Conservation (phyloP, 2,329 filamentous ascomycete genomes). For the Aspergillus vadensis region DNA sequence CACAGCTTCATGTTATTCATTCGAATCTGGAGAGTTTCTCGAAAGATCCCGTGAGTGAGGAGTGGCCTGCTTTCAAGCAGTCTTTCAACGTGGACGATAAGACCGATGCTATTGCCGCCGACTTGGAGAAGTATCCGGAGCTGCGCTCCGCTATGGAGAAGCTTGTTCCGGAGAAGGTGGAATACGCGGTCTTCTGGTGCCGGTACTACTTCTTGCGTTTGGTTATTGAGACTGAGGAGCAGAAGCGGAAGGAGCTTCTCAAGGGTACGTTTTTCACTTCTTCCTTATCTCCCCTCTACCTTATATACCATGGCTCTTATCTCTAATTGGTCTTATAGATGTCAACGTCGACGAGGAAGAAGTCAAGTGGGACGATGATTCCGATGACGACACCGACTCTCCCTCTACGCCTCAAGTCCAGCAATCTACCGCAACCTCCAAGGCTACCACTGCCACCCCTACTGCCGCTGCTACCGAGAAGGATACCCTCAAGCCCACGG, state of each 20-base stretch:
- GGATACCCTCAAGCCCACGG: conserved; percentile 61
- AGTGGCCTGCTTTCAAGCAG: conserved; percentile 73
- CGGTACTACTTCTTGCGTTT: conserved; percentile 94
- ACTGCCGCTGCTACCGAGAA: conserved; percentile 38
- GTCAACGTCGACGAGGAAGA: conserved; percentile 65
- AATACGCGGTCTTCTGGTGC: conserved; percentile 88
- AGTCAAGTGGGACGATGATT: conserved; percentile 71
- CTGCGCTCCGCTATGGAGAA: conserved; percentile 89
- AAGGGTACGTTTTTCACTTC: conserved; percentile 65
- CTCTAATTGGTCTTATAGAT: conserved; percentile 25
- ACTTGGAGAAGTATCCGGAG: conserved; percentile 85
- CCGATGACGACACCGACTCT: conserved; percentile 55
- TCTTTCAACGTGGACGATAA: conserved; percentile 79
- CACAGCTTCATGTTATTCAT: conserved; percentile 93
- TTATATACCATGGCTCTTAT: neutral
- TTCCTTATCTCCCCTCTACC: conserved; percentile 13
- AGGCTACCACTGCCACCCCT: conserved; percentile 26
- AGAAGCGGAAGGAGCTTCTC: conserved; percentile 80
- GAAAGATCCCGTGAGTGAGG: conserved; percentile 73
- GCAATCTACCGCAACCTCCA: conserved; percentile 21
- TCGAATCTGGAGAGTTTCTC: conserved; percentile 78
- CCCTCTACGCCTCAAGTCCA: conserved; percentile 46
- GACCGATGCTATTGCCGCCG: conserved; percentile 77
- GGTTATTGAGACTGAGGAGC: conserved; percentile 90
- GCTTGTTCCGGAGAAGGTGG: conserved; percentile 87